phyloP scores from a whole-genome alignment of 192 early-diverging fungal species.

The Geranomyces variabilis region DNA sequence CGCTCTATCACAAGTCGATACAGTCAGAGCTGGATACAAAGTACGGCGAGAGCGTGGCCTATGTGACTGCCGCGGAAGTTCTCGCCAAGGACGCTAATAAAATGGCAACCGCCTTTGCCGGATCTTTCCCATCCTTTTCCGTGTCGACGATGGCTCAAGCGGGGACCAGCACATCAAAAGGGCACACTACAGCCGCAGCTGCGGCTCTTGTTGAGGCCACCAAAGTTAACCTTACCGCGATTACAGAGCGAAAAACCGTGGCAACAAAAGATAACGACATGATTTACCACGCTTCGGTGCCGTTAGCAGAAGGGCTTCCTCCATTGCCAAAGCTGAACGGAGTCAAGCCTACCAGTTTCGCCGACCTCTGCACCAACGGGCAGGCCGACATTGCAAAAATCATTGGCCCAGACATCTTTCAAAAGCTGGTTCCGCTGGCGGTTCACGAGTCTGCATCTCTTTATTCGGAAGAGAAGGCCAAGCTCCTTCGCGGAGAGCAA shows the following conservation, averaged over 20 bases:
- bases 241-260: slow-evolving; percentile 70
- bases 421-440: slow-evolving; percentile 83
- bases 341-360: slow-evolving; percentile 78
- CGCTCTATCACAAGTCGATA: slow-evolving; percentile 83
- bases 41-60: slow-evolving; percentile 84
- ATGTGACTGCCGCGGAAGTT: slow-evolving; percentile 75
- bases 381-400: slow-evolving; percentile 80
- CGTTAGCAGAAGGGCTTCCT: slow-evolving; percentile 74
- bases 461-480: slow-evolving; percentile 97
- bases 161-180: slow-evolving; percentile 6
- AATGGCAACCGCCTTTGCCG: slow-evolving; percentile 70
- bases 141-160: slow-evolving; percentile 62
- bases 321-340: slow-evolving; percentile 84
- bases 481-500: slow-evolving; percentile 80
- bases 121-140: slow-evolving; percentile 57
- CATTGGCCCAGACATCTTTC: slow-evolving; percentile 89
- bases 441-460: slow-evolving; percentile 91
- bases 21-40: slow-evolving; percentile 76
- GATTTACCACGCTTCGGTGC: slow-evolving; percentile 89
- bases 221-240: slow-evolving; percentile 64
- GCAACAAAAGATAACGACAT: slow-evolving; percentile 92
- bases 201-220: slow-evolving; percentile 75
- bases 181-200: slow-evolving; percentile 61
- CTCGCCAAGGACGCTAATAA: slow-evolving; percentile 85
- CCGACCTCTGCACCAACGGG: slow-evolving; percentile 67